Evolutionary conservation across 2,329 filamentous ascomycete species (phyloP), one percentile per base, ranked within the genome.

Genomic region (Kalmusia sp.): DNA sequence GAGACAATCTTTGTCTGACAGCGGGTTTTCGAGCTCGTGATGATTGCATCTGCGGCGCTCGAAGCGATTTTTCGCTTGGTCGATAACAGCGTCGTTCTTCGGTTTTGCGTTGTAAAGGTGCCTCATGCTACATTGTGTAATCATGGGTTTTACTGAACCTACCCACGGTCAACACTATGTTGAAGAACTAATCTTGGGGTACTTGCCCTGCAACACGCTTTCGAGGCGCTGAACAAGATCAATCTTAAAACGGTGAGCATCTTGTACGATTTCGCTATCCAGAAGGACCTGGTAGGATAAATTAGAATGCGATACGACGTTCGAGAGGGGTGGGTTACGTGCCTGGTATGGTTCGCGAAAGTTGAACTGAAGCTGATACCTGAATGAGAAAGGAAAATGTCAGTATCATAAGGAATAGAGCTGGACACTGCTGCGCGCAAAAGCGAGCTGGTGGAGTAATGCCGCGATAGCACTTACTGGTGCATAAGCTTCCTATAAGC

Each of bases 321-420:
- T n/a, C 7, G 7, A 9, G 33, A n/a, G n/a, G 7, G 15, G 33
- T 7, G 15, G n/a, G 15, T n/a, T 37, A 30, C 39, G 8, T 46
- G 96, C 88, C 78, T 98, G 95, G 78, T 97, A 98, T 9, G 95
- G 92, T 77, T 95, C 90, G 64, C 93, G 91, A 75, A 97, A 97
- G 55, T 90, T 89, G 72, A 96, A 97, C 14, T n/a, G n/a, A n/a
- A n/a, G n/a, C n/a, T n/a, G n/a, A n/a, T n/a, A n/a, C n/a, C n/a
- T n/a, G n/a, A n/a, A n/a, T n/a, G n/a, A n/a, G n/a, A n/a, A n/a
- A n/a, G n/a, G n/a, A n/a, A n/a, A n/a, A n/a, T n/a, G n/a, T n/a
- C n/a, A n/a, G n/a, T n/a, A n/a, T n/a, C n/a, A n/a, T n/a, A n/a
- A n/a, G n/a, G n/a, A n/a, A n/a, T n/a, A n/a, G n/a, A n/a, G n/a